Base-by-base conservation (phyloP, 2,329 filamentous ascomycete genomes). In the Xylaria sp. region DNA sequence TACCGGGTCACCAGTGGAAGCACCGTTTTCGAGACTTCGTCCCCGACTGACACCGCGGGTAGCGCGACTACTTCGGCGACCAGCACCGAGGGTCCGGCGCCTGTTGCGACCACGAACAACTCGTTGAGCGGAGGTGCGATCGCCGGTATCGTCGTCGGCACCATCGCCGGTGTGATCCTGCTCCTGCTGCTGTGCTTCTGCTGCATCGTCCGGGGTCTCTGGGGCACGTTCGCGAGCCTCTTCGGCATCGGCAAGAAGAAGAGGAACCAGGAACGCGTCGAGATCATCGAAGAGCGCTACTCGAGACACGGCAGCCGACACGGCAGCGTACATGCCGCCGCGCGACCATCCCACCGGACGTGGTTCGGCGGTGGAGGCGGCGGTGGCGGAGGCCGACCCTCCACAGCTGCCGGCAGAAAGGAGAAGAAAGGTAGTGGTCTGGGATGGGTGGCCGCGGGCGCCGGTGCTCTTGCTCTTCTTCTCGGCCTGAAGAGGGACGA, bases 111-210 rank as follows among this genome's bases (percentile, higher is more conserved):
- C 37, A 72, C 74, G 22, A 73, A 73, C 51, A 71, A 74, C 40
- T 62, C 66, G 22, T 79, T 92, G 49, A 89, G 86, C 64, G 82
- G 79, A 40, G 89, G 89, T 48, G 89, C 88, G 55, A 92, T 92
- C 64, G 89, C 90, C 16, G 89, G 89, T 56, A 92, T 92, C 65
- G 89, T 92, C 61, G 86, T 92, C 51, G 89, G 89, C 58, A 82
- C 84, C 9, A 78, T 92, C 44, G 80, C 81, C 13, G 89, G 87
- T 57, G 77, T 91, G 34, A 72, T 80, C 39, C 76, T 92, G 2
- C 81, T 92, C 19, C 75, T 87, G 4, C 79, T 90, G 7, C 74
- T 92, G 66, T 91, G 88, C 77, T 86, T 90, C 75, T 92, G 85
- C 79, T 90, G 88, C 76, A 85, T 87, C 55, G 78, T 81, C 54